These are phyloP conservation scores for Magnusiomyces paraingens DNA, from an alignment of 1,139 yeast species.

Conservation along the genomic window DNA sequence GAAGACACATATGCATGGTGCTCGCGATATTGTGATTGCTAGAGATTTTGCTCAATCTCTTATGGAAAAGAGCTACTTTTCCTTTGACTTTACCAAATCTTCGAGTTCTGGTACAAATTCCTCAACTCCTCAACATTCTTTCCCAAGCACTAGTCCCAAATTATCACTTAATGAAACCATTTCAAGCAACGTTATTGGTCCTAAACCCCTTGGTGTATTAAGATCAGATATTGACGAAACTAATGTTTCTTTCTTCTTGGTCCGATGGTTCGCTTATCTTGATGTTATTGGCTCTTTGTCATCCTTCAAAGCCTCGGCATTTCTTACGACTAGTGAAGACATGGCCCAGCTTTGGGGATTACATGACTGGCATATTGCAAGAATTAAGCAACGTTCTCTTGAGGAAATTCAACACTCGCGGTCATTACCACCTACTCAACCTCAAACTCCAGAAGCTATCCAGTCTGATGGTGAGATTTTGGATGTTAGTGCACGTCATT, in stretches of 20 bases:
- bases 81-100: background rate
- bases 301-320: slow-evolving; percentile 26
- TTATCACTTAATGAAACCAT: background rate
- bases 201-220: slow-evolving; percentile 24
- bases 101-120: background rate
- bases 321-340: slow-evolving; percentile 23
- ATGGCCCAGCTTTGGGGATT: slow-evolving; percentile 26
- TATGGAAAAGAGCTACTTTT: background rate
- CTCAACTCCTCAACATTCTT: background rate
- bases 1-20: slow-evolving; percentile 61
- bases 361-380: slow-evolving; percentile 20
- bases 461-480: background rate
- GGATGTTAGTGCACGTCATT: slow-evolving; percentile 1
- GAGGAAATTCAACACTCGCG: slow-evolving; percentile 7
- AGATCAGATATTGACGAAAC: slow-evolving; percentile 28
- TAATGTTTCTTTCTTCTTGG: slow-evolving; percentile 52
- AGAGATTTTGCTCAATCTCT: slow-evolving; percentile 38
- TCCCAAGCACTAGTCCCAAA: background rate
- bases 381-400: slow-evolving; percentile 11
- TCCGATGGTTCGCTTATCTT: slow-evolving; percentile 66
- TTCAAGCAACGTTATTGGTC: slow-evolving; percentile 19
- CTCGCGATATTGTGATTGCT: slow-evolving; percentile 59
- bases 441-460: background rate
- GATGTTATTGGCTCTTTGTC: slow-evolving; percentile 59
- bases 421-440: no score